Evolutionary conservation across 176 grass and related monocot species (phyloP).

Genomic region (Leersia perrieri): DNA sequence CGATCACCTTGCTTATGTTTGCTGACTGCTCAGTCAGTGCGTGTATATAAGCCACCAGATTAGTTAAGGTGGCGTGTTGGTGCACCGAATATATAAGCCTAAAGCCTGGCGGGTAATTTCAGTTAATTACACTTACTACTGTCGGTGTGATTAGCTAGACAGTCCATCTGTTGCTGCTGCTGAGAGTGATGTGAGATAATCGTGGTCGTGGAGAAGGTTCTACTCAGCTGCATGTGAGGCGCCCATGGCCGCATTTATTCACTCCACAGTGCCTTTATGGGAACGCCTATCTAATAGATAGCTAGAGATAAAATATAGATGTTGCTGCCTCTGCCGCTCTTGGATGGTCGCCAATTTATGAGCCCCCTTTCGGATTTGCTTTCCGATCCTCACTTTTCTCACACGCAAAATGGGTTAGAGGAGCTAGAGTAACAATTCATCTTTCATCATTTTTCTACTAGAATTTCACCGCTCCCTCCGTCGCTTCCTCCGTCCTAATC

Average conservation of each 20-base stretch:
- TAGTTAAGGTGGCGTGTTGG: background rate
- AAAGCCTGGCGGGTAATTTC: background rate
- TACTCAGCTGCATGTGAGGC: slow-evolving; percentile 45
- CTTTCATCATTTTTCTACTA: no score
- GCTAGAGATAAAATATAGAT: background rate
- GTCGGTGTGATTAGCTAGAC: background rate
- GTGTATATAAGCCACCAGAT: no score
- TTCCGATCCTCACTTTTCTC: no score
- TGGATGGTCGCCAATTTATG: background rate
- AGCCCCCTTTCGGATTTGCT: background rate
- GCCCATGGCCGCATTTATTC: slow-evolving; percentile 27
- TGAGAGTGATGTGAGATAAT: background rate
- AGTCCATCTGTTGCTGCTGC: background rate
- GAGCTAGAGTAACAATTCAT: no score
- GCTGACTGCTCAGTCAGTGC: no score
- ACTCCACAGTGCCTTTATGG: background rate
- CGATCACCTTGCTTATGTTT: no score
- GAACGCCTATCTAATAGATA: background rate
- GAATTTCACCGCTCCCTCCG: no score
- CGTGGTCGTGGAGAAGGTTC: slow-evolving; percentile 28
- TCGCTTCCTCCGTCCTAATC: no score
- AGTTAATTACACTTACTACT: background rate
- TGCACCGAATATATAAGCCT: background rate
- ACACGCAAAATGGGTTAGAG: no score
- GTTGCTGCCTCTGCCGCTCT: background rate